Conservation (phyloP, 2,329 filamentous ascomycete species). For the Ceratocystis cacaofunesta region DNA sequence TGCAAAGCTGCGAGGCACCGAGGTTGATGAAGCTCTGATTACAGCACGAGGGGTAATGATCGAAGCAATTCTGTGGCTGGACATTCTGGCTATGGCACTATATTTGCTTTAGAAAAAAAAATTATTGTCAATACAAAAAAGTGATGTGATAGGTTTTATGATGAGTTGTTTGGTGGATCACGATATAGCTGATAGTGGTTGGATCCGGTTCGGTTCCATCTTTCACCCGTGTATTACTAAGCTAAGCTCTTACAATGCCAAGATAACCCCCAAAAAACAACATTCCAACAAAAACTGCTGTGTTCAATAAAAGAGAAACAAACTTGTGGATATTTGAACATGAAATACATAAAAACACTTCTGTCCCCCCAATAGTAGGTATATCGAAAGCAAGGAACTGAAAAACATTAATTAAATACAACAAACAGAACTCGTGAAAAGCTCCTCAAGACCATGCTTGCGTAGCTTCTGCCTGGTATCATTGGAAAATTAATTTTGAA, state of each 20-base stretch:
- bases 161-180: too few relatives aligned
- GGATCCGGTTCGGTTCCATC: too few relatives aligned
- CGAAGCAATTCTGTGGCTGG: not conserved
- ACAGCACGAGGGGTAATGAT: not conserved
- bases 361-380: not conserved
- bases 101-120: not conserved
- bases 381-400: not conserved
- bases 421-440: not conserved
- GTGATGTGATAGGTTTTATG: too few relatives aligned
- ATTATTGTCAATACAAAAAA: not conserved
- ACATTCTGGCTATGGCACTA: not conserved
- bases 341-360: not conserved
- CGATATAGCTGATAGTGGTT: too few relatives aligned
- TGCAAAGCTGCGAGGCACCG: not conserved
- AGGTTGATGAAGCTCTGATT: not conserved
- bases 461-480: not conserved
- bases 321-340: not conserved
- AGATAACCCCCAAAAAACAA: too few relatives aligned
- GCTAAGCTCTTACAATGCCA: too few relatives aligned
- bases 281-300: too few relatives aligned
- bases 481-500: not conserved
- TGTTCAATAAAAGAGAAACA: not conserved
- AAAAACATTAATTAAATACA: not conserved
- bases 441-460: not conserved
- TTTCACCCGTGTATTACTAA: too few relatives aligned